Conservation (phyloP, 345 rosid genomes). For the Acer yangbiense region DNA sequence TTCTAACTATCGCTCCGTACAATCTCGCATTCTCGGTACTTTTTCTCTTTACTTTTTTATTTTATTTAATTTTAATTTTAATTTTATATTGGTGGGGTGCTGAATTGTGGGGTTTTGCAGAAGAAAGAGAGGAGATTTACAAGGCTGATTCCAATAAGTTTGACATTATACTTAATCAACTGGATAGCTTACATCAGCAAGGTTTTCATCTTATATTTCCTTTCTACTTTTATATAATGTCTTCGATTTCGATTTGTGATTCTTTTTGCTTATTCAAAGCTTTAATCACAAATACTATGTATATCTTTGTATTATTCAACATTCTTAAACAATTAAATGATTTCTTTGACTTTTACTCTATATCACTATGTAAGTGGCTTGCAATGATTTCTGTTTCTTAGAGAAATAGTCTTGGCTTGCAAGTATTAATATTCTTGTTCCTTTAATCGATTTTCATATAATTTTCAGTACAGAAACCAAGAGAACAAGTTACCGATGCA, state of each 20-base stretch:
- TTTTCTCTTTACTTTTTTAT: neutral
- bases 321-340: neutral
- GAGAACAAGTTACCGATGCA: conserved; percentile 52
- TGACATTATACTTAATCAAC: conserved; percentile 25
- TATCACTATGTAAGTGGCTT: too few species aligned
- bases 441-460: neutral
- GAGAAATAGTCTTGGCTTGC: neutral
- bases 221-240: neutral
- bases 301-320: too few species aligned
- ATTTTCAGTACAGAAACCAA: conserved; percentile 45
- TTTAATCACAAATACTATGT: too few species aligned
- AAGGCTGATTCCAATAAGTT: conserved; percentile 37
- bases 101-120: conserved; percentile 22
- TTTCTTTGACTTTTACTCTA: too few species aligned
- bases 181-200: conserved; percentile 40
- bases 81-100: neutral
- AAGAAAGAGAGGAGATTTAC: conserved; percentile 36
- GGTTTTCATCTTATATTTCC: conserved; percentile 25
- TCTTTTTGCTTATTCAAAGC: neutral
- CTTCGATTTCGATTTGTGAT: neutral
- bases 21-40: conserved; percentile 37
- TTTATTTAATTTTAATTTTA: neutral
- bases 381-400: neutral
- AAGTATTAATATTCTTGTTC: neutral
- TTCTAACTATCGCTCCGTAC: conserved; percentile 38